Percentiles rank a stretch among this genome's conserved stretches.
Evolutionary conservation across 495 filamentous ascomycete species (phyloP).

Genomic region (Niebla homalea): DNA sequence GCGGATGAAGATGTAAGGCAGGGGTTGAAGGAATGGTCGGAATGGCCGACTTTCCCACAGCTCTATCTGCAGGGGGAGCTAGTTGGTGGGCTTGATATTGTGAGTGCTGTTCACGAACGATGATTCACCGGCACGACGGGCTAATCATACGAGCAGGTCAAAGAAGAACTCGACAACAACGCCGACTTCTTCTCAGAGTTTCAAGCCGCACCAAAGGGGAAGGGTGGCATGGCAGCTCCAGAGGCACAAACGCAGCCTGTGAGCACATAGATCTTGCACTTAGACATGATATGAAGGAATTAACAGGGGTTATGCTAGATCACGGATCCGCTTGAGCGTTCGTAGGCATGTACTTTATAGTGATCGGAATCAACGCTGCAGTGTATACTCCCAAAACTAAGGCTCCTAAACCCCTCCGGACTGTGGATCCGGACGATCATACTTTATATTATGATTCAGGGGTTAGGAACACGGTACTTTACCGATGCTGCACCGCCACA

Average conservation of each 20-base stretch:
- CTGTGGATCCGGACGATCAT: too few species aligned
- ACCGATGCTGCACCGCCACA: too few species aligned
- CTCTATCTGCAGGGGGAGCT: slow-evolving; percentile 72
- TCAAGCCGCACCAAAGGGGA: slow-evolving; percentile 29
- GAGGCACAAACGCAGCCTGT: slow-evolving; percentile 15
- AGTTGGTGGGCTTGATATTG: slow-evolving; percentile 91
- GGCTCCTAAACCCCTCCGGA: too few species aligned
- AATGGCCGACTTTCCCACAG: slow-evolving; percentile 96
- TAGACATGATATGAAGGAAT: too few species aligned
- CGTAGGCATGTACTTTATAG: too few species aligned
- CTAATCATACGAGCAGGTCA: slow-evolving; percentile 38
- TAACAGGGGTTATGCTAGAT: too few species aligned
- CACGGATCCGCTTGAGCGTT: too few species aligned
- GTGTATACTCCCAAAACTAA: too few species aligned
- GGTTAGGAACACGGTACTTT: too few species aligned
- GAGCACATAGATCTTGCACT: slow-evolving; percentile 2
- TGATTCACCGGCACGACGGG: background rate
- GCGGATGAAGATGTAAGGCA: slow-evolving; percentile 96
- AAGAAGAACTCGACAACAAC: slow-evolving; percentile 60
- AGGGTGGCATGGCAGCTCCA: slow-evolving; percentile 19
- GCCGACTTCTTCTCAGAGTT: slow-evolving; percentile 65
- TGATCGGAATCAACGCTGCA: too few species aligned
- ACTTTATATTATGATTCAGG: too few species aligned
- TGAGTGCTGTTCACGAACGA: slow-evolving; percentile 34
- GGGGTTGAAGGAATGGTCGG: slow-evolving; percentile 61